These are phyloP conservation scores for Yamadazyma diddensiae DNA, from an alignment of 1,139 yeast species.

Conservation along the genomic window DNA sequence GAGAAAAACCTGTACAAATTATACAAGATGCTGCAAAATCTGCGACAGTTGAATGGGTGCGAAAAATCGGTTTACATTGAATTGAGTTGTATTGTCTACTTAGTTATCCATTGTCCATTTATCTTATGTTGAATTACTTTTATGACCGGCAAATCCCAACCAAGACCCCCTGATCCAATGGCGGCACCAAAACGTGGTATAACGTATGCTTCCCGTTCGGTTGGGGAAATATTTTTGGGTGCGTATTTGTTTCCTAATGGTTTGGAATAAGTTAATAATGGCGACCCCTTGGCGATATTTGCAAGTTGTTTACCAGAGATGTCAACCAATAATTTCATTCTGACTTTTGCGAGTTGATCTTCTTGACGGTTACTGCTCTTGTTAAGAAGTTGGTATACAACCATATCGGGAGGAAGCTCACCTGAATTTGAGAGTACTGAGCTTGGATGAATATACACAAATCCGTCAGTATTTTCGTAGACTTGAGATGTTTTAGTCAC, in stretches of 20 bases:
- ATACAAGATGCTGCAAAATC: too few relatives aligned
- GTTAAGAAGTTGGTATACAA: constrained; percentile 68
- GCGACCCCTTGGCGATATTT: constrained; percentile 71
- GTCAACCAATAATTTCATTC: constrained; percentile 78
- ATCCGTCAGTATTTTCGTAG: constrained; percentile 42
- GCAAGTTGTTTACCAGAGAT: constrained; percentile 72
- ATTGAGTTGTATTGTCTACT: background rate
- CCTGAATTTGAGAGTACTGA: constrained; percentile 59
- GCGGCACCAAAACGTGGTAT: constrained; percentile 89
- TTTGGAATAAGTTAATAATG: constrained; percentile 78
- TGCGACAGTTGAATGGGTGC: too few relatives aligned
- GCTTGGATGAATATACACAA: constrained; percentile 72
- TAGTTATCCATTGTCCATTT: constrained; percentile 54
- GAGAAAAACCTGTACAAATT: constrained; percentile 5
- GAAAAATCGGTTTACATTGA: too few relatives aligned
- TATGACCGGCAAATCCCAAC: constrained; percentile 89
- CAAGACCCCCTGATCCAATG: constrained; percentile 78
- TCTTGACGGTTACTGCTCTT: constrained; percentile 37
- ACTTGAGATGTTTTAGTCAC: constrained; percentile 51
- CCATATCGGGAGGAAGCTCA: constrained; percentile 67
- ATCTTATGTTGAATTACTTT: constrained; percentile 70
- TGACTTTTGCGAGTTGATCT: constrained; percentile 40
- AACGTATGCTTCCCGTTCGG: constrained; percentile 81
- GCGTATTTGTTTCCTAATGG: constrained; percentile 91
- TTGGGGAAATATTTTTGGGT: constrained; percentile 61